phyloP scores from a whole-genome alignment of 768 basidiomycete species.

The Floccularia luteovirens region DNA sequence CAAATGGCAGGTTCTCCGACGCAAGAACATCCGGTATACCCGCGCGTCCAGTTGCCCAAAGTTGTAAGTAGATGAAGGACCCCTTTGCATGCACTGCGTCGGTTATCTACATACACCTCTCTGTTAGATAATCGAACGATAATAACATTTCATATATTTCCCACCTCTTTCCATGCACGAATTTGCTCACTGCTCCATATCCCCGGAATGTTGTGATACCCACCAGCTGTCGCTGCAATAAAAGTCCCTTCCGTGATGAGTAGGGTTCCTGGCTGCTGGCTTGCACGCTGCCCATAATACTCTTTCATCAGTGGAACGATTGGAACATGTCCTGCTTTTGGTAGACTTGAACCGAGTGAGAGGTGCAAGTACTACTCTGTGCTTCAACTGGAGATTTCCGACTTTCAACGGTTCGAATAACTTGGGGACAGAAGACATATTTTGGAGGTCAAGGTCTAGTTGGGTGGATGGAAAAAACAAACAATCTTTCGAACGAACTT shows the following conservation, averaged over 20 bases:
- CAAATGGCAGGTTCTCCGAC: background rate
- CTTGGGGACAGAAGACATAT: constrained; percentile 3
- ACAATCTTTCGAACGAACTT: no score
- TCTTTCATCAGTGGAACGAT: constrained; percentile 22
- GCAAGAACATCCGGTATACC: constrained; percentile 9
- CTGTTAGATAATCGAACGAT: background rate
- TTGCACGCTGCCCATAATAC: constrained; percentile 44
- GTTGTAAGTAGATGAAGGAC: constrained; percentile 40
- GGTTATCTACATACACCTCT: constrained; percentile 30
- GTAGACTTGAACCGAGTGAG: constrained; percentile 22
- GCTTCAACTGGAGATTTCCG: constrained; percentile 7
- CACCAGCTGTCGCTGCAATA: constrained; percentile 42
- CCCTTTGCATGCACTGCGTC: constrained; percentile 44
- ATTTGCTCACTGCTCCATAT: constrained; percentile 61
- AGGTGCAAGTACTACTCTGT: constrained; percentile 34
- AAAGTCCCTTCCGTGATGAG: constrained; percentile 52
- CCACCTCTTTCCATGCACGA: constrained; percentile 45
- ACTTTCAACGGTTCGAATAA: constrained; percentile 21
- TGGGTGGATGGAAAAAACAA: no score
- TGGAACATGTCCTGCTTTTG: constrained; percentile 3
- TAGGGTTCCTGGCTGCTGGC: constrained; percentile 41
- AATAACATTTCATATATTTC: constrained; percentile 9
- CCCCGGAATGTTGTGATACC: constrained; percentile 45
- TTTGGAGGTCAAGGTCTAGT: no score
- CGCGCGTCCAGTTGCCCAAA: constrained; percentile 42